phyloP scores from a whole-genome alignment of 768 basidiomycete genomes.

The Sarcodon aspratus region DNA sequence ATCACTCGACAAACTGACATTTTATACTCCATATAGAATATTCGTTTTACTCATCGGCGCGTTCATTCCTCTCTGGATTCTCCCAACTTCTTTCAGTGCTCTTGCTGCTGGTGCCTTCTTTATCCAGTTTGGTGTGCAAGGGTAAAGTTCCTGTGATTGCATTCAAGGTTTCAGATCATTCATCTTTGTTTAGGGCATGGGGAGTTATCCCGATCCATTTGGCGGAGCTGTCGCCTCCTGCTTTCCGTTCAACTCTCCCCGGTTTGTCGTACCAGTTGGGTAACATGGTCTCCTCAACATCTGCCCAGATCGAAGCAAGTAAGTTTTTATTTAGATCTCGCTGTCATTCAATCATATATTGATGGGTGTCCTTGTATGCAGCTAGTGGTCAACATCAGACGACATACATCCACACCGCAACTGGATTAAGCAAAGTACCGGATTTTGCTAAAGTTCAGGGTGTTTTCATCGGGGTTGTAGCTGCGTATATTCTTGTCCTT shows the following conservation, averaged over 20 bases:
- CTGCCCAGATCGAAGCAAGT: conserved; percentile 21
- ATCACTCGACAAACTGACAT: not conserved
- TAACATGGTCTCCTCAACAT: conserved; percentile 31
- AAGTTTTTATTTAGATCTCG: conserved; percentile 1
- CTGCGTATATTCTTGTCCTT: conserved; percentile 65
- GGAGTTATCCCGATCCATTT: conserved; percentile 62
- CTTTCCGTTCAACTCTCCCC: conserved; percentile 82
- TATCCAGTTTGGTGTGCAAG: conserved; percentile 82
- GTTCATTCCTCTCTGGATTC: conserved; percentile 76
- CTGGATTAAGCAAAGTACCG: conserved; percentile 19
- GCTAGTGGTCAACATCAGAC: conserved; percentile 31
- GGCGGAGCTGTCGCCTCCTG: conserved; percentile 77
- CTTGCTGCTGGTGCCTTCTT: conserved; percentile 82
- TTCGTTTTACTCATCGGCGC: conserved; percentile 45
- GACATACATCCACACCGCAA: conserved; percentile 18
- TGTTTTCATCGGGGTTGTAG: conserved; percentile 77
- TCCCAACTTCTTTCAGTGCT: conserved; percentile 55
- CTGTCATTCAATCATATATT: not conserved
- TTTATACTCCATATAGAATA: conserved; percentile 20
- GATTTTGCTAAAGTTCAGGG: conserved; percentile 61
- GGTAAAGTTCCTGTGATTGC: conserved; percentile 21
- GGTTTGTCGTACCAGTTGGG: conserved; percentile 81
- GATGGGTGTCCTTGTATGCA: not conserved
- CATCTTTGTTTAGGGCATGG: not conserved
- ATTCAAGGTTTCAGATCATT: not conserved